Conservation (phyloP, 176 grass and related monocot genomes). For the Dendrocalamus sinicus region DNA sequence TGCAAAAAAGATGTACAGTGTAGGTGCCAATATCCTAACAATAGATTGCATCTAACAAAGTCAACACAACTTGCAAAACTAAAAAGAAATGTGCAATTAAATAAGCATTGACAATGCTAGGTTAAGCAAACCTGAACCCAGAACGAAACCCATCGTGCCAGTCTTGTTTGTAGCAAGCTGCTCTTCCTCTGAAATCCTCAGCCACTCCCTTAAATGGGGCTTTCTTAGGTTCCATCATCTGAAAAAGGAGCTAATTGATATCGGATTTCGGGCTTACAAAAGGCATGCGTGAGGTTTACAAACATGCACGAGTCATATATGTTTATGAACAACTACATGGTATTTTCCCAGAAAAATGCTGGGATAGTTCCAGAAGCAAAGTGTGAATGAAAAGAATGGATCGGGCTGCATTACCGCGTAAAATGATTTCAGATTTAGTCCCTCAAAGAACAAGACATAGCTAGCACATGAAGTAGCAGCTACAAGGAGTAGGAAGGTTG, state of each 20-base stretch:
- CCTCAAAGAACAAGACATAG: neutral
- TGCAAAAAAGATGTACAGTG: slow-evolving; percentile 80
- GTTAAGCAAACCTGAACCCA: slow-evolving; percentile 61
- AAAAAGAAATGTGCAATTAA: neutral
- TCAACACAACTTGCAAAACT: neutral
- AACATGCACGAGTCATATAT: neutral
- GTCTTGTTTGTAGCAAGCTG: slow-evolving; percentile 76
- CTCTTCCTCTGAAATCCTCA: slow-evolving; percentile 81
- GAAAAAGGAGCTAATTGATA: neutral
- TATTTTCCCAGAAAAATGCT: neutral
- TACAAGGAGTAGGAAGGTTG: slow-evolving; percentile 6
- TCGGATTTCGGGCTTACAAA: slow-evolving; percentile 27
- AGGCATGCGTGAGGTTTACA: slow-evolving; percentile 12
- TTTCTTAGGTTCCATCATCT: slow-evolving; percentile 42
- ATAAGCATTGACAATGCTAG: neutral
- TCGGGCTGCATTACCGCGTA: neutral
- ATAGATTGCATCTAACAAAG: slow-evolving; percentile 37
- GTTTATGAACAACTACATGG: neutral
- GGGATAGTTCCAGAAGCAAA: slow-evolving; percentile 1
- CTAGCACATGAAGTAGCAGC: slow-evolving; percentile 19
- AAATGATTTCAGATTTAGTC: slow-evolving; percentile 12
- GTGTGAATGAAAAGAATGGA: neutral
- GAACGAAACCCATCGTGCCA: slow-evolving; percentile 61
- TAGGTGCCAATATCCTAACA: slow-evolving; percentile 86
- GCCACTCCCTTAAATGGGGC: slow-evolving; percentile 61